Evolutionary conservation across 176 grass and related monocot genomes (phyloP), one percentile per base, ranked within the genome.

Genomic region (Oryza coarctata): DNA sequence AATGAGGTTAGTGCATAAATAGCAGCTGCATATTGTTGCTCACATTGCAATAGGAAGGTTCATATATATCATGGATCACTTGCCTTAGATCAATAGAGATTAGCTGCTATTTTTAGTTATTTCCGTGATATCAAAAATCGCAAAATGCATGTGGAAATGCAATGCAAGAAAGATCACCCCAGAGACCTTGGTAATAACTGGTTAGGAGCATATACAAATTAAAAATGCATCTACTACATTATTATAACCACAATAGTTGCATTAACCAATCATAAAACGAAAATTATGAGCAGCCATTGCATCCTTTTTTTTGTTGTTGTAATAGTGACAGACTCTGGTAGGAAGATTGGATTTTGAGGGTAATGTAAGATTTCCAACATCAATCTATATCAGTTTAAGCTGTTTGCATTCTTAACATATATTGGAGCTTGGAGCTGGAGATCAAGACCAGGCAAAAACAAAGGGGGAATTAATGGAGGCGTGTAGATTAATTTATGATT

Each of bases 391-490:
- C 70, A 65, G 49, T 61, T 83, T 34, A 35, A 30, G 22, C 0
- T 58, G 22, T 17, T 49, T 68, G 5, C 63, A 45, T 18, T 15
- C 11, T 76, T 68, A 69, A 58, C 34, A 79, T 40, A 31, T 71
- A 27, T 4, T 27, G 66, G 27, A 85, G 50, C 28, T 71, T 78
- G 38, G n/a, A 85, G 74, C 34, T 85, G 38, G 30, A 85, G 74
- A 28, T 36, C 10, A n/a, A 73, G 34, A 17, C 31, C 28, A 35
- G 22, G 15, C 7, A 73, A 64, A 45, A 31, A 74, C 18, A 65
- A 49, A 7, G 43, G 38, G 0, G 20, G 17, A 29, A 83, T 1
- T 27, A 73, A 82, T 58, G 73, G 2, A 73, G 58, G 28, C 12
- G 25, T 49, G 68, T 30, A 12, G 30, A 63, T 3, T 44, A 31